Evolutionary conservation across 768 basidiomycete species (phyloP).

Genomic region (Tephrocybe sp.): DNA sequence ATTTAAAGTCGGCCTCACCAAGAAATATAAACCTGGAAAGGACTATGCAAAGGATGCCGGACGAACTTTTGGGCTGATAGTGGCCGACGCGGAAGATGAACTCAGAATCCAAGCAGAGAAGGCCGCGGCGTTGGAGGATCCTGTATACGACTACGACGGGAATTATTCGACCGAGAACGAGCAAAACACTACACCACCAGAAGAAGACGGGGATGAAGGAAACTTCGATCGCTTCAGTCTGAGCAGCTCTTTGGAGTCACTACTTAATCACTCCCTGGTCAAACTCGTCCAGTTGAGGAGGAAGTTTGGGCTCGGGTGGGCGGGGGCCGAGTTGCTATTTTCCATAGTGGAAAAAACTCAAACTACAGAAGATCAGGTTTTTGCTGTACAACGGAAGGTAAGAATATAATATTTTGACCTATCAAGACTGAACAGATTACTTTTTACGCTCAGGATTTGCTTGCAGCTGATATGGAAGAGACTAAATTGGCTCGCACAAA

Average conservation of each 20-base stretch:
- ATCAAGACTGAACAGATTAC: neutral
- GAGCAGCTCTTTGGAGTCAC: slow-evolving; percentile 59
- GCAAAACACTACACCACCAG: slow-evolving; percentile 15
- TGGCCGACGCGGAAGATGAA: slow-evolving; percentile 43
- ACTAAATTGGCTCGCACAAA: slow-evolving; percentile 35
- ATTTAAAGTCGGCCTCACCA: slow-evolving; percentile 65
- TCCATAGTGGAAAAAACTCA: slow-evolving; percentile 47
- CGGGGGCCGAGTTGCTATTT: slow-evolving; percentile 60
- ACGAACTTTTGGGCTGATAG: slow-evolving; percentile 49
- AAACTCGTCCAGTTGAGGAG: slow-evolving; percentile 52
- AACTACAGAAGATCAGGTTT: slow-evolving; percentile 37
- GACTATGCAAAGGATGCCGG: slow-evolving; percentile 48
- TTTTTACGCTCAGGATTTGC: slow-evolving; percentile 28
- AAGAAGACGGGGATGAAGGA: slow-evolving; percentile 36
- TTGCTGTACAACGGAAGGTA: slow-evolving; percentile 32
- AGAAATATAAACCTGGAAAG: slow-evolving; percentile 57
- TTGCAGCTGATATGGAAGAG: slow-evolving; percentile 47
- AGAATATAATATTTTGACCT: neutral
- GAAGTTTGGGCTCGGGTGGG: slow-evolving; percentile 62
- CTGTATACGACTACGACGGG: slow-evolving; percentile 22
- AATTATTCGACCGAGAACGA: slow-evolving; percentile 16
- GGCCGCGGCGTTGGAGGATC: slow-evolving; percentile 28
- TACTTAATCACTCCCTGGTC: slow-evolving; percentile 58
- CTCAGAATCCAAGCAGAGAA: slow-evolving; percentile 32
- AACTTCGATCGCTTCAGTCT: slow-evolving; percentile 63